phyloP scores from a whole-genome alignment of 176 grass and related monocot genomes.

The Cocos nucifera region DNA sequence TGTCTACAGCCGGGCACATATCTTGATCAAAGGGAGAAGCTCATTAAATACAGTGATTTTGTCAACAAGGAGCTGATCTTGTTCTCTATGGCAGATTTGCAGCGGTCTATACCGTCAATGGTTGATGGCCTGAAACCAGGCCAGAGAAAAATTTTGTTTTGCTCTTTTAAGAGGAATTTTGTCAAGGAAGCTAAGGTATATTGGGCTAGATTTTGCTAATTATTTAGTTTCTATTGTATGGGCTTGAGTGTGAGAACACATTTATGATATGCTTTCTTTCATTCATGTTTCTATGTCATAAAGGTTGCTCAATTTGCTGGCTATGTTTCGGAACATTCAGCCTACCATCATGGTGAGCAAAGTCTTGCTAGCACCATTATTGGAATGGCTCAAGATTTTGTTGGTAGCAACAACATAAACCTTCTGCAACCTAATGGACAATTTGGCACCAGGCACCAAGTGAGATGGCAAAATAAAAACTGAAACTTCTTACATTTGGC shows the following conservation, averaged over 20 bases:
- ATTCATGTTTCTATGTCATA: not conserved
- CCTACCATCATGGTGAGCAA: slow-evolving; percentile 80
- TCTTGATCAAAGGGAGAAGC: slow-evolving; percentile 45
- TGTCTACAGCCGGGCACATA: slow-evolving; percentile 56
- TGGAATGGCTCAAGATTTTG: slow-evolving; percentile 97
- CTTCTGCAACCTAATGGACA: slow-evolving; percentile 66
- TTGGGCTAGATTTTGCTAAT: slow-evolving; percentile 23
- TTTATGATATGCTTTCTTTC: not conserved
- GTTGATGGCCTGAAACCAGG: slow-evolving; percentile 76
- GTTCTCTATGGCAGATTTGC: slow-evolving; percentile 85
- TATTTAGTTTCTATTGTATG: too few relatives aligned
- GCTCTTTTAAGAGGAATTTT: slow-evolving; percentile 23
- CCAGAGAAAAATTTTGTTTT: slow-evolving; percentile 23
- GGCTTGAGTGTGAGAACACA: not conserved
- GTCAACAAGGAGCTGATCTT: slow-evolving; percentile 92
- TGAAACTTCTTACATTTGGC: not conserved
- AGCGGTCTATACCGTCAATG: slow-evolving; percentile 90
- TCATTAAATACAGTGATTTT: slow-evolving; percentile 80
- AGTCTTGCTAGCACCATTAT: slow-evolving; percentile 67
- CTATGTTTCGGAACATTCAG: slow-evolving; percentile 91
- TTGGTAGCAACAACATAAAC: slow-evolving; percentile 86
- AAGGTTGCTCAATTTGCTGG: slow-evolving; percentile 90
- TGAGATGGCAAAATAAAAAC: slow-evolving; percentile 16
- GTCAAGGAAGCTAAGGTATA: slow-evolving; percentile 27
- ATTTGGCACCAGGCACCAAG: slow-evolving; percentile 65